Evolutionary conservation across 768 basidiomycete species (phyloP).

Genomic region (Pisolithus sp.): DNA sequence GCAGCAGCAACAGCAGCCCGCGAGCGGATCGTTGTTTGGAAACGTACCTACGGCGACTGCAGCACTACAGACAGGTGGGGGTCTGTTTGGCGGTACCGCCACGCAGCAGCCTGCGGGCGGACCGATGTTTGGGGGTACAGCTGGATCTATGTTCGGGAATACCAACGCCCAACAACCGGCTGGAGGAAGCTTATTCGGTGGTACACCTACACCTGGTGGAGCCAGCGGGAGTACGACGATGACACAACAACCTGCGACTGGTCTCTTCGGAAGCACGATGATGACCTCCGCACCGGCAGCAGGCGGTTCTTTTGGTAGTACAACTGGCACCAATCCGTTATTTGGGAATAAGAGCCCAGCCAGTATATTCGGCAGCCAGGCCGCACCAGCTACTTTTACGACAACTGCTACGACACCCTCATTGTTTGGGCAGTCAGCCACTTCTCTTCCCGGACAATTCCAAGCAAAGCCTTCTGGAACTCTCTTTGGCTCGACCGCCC

Average conservation of each 20-base stretch:
- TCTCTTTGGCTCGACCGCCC: conserved; percentile 26
- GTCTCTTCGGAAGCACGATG: conserved; percentile 23
- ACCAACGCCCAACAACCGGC: conserved; percentile 7
- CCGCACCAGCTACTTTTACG: conserved; percentile 8
- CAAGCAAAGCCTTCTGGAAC: conserved; percentile 19
- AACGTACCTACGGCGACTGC: conserved; percentile 5
- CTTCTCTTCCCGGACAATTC: conserved; percentile 17
- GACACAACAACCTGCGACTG: conserved; percentile 12
- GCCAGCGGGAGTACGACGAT: conserved; percentile 19
- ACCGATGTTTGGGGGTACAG: conserved; percentile 19
- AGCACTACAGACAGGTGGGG: conserved; percentile 16
- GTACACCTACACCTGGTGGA: conserved; percentile 6
- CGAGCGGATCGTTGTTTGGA: conserved; percentile 14
- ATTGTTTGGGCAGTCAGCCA: conserved; percentile 26
- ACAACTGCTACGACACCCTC: conserved; percentile 17
- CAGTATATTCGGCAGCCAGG: conserved; percentile 25
- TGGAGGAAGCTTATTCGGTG: conserved; percentile 15
- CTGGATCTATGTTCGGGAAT: conserved; percentile 14
- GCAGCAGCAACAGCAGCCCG: conserved; percentile 21
- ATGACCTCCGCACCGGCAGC: conserved; percentile 13
- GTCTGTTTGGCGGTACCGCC: conserved; percentile 16
- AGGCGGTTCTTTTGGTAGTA: conserved; percentile 23
- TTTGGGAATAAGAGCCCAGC: conserved; percentile 32
- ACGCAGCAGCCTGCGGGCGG: conserved; percentile 17
- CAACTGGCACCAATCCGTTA: conserved; percentile 23